These are phyloP conservation scores for Diaporthe vaccinii DNA, from an alignment of 2,329 filamentous ascomycete genomes.

Conservation along the genomic window DNA sequence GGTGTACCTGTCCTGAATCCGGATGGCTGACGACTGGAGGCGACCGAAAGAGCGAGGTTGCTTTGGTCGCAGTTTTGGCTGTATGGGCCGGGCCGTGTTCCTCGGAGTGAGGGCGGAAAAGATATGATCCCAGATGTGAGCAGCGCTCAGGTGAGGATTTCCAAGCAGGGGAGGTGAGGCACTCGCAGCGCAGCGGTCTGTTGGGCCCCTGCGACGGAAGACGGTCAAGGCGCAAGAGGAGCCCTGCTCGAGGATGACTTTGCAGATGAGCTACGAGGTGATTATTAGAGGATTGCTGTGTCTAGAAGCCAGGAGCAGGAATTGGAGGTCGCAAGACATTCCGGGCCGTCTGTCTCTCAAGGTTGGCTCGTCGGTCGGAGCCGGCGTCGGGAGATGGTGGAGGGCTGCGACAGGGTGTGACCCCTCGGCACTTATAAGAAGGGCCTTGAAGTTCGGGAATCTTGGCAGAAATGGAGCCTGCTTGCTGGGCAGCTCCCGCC, in stretches of 20 bases:
- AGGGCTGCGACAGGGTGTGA: conserved; percentile 14
- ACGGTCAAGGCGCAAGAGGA: background rate
- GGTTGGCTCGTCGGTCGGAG: conserved; percentile 18
- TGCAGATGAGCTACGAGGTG: conserved; percentile 2
- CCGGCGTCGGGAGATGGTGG: conserved; percentile 30
- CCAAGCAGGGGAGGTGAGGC: background rate
- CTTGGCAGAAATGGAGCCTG: background rate
- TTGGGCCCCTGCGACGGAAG: background rate
- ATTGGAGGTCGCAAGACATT: background rate
- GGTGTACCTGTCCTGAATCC: background rate
- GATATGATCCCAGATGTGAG: conserved; percentile 38
- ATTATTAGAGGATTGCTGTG: background rate
- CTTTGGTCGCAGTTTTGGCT: background rate
- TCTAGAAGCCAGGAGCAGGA: background rate
- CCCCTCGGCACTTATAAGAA: conserved; percentile 25
- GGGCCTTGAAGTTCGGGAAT: conserved; percentile 1
- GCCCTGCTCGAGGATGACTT: background rate
- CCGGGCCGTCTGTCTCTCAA: background rate
- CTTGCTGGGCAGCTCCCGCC: conserved; percentile 10
- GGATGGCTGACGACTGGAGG: conserved; percentile 1
- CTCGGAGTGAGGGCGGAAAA: conserved; percentile 37
- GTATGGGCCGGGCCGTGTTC: background rate
- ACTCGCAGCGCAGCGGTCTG: background rate
- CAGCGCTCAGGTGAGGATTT: background rate
- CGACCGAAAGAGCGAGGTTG: background rate